A percentile compares a stretch with the other conserved stretches of the same genome.
phyloP scores from a whole-genome alignment of 805 yeast species.

The Hanseniaspora taiwanica region DNA sequence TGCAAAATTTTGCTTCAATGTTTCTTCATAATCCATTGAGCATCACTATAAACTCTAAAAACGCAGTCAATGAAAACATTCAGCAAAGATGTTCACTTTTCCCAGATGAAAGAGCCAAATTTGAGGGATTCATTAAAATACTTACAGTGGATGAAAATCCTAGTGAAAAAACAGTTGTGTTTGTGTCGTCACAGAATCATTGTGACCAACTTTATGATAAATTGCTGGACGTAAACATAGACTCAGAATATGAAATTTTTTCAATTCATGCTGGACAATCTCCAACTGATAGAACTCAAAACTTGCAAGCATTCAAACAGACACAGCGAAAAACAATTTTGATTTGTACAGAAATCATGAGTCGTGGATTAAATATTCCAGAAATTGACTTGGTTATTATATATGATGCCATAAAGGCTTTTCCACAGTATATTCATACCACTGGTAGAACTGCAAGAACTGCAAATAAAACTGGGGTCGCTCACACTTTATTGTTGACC shows the following conservation, averaged over 20 bases:
- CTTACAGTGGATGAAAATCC: conserved; percentile 18
- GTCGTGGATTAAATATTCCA: conserved; percentile 91
- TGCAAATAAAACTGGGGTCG: conserved; percentile 55
- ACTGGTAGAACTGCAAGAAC: conserved; percentile 97
- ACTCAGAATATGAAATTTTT: conserved; percentile 28
- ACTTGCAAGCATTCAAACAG: conserved; percentile 53
- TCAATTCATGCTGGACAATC: conserved; percentile 89
- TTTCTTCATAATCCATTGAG: conserved; percentile 55
- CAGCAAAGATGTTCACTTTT: conserved; percentile 57
- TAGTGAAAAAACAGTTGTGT: conserved; percentile 50
- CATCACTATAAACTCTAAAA: conserved; percentile 66
- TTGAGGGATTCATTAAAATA: conserved; percentile 39
- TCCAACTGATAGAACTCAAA: conserved; percentile 65
- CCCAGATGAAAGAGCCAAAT: conserved; percentile 39
- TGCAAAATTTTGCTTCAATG: conserved; percentile 62
- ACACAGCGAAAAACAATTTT: conserved; percentile 47
- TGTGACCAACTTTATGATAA: conserved; percentile 59
- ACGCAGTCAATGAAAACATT: conserved; percentile 71
- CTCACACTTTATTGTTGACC: conserved; percentile 57
- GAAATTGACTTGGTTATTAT: conserved; percentile 70
- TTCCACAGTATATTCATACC: conserved; percentile 93
- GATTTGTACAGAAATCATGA: conserved; percentile 88
- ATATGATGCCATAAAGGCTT: conserved; percentile 69
- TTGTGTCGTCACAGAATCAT: conserved; percentile 77
- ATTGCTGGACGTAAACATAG: conserved; percentile 28